Conservation (phyloP, 2,329 filamentous ascomycete genomes). For the Fusarium transvaalense region DNA sequence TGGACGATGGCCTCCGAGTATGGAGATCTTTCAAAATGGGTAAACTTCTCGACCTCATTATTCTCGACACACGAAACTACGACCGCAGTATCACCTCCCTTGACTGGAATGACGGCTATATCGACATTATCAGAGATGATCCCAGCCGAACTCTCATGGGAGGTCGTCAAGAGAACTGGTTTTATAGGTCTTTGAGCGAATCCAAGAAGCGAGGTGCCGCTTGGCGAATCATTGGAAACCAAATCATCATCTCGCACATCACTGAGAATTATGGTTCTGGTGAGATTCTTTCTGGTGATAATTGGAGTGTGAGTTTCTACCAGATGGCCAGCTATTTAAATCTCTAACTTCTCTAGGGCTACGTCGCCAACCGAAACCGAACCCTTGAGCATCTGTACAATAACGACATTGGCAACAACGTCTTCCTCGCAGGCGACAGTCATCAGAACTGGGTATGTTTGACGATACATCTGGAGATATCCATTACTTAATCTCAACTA, state of each 20-base stretch:
- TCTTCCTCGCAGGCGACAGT: constrained; percentile 78
- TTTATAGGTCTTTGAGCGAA: constrained; percentile 70
- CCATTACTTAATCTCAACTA: not conserved
- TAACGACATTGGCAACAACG: constrained; percentile 78
- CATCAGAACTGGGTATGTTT: constrained; percentile 57
- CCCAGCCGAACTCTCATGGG: constrained; percentile 79
- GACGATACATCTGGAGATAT: too few relatives aligned
- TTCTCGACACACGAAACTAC: constrained; percentile 77
- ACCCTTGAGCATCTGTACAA: constrained; percentile 75
- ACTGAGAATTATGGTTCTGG: constrained; percentile 49
- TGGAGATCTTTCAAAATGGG: constrained; percentile 77
- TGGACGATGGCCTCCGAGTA: constrained; percentile 77
- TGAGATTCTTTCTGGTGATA: constrained; percentile 46
- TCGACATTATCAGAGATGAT: constrained; percentile 69
- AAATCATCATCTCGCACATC: constrained; percentile 74
- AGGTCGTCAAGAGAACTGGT: constrained; percentile 79
- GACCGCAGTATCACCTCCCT: constrained; percentile 72
- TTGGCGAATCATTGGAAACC: constrained; percentile 79
- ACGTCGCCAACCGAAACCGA: constrained; percentile 77
- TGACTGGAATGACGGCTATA: constrained; percentile 27
- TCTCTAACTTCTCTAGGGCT: constrained; percentile 58
- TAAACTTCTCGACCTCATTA: constrained; percentile 73
- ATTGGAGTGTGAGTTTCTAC: constrained; percentile 48
- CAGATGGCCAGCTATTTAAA: fast-evolving
- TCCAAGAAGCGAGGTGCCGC: constrained; percentile 73